Evolutionary conservation across 1,139 yeast species (phyloP).

Genomic region (Hemisphaericaspora xylofermentans): DNA sequence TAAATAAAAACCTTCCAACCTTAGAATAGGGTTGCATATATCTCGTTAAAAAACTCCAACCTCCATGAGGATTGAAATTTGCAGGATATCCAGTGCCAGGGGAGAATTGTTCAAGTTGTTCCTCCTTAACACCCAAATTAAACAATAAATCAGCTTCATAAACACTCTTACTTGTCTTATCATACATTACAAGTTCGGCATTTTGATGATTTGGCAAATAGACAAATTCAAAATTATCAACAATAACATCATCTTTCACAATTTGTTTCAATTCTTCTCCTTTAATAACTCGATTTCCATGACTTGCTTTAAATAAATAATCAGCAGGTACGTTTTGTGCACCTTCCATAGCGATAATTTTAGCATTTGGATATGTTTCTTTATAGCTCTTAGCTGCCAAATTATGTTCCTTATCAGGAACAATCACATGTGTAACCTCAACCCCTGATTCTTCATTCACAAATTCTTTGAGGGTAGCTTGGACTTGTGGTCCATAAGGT

Average conservation of each 20-base stretch:
- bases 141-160: constrained; percentile 59
- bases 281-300: constrained; percentile 30
- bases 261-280: constrained; percentile 22
- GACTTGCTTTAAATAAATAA: constrained; percentile 25
- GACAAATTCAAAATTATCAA: constrained; percentile 50
- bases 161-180: constrained; percentile 44
- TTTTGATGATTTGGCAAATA: constrained; percentile 55
- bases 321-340: constrained; percentile 36
- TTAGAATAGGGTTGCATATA: constrained; percentile 38
- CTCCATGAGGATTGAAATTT: constrained; percentile 38
- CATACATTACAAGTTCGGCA: constrained; percentile 54
- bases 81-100: constrained; percentile 44
- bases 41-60: constrained; percentile 37
- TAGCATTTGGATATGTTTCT: constrained; percentile 45
- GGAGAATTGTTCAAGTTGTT: constrained; percentile 31
- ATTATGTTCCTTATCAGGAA: constrained; percentile 58
- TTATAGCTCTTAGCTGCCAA: constrained; percentile 56
- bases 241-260: constrained; percentile 25
- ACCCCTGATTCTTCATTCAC: constrained; percentile 32
- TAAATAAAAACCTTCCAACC: constrained; percentile 33
- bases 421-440: constrained; percentile 41
- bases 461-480: constrained; percentile 36
- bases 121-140: constrained; percentile 38
- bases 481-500: constrained; percentile 52
- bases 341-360: constrained; percentile 50